Evolutionary conservation across 352 stramenopile species (phyloP).

Genomic region (Chloridella minuta): DNA sequence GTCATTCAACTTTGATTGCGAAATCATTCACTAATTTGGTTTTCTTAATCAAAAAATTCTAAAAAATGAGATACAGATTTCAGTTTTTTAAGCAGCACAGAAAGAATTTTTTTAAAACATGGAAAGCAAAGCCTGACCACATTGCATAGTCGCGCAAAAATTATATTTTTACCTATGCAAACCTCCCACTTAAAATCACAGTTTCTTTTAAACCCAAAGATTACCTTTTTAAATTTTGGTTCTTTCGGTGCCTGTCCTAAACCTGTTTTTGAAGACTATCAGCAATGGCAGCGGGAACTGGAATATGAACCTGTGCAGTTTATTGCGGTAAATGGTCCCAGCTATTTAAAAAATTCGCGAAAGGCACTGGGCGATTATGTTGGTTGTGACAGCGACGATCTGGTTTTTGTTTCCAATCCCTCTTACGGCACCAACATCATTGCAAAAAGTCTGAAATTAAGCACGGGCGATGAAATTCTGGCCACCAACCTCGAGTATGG

Average conservation of each 20-base stretch:
- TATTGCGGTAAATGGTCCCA: background rate
- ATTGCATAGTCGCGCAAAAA: too few species aligned
- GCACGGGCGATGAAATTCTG: background rate
- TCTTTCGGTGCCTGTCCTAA: background rate
- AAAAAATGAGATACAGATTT: too few species aligned
- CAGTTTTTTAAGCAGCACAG: too few species aligned
- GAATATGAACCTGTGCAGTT: background rate
- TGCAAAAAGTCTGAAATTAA: background rate
- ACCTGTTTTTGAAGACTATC: slow-evolving; percentile 1
- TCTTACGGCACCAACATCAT: background rate
- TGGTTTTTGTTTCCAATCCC: background rate
- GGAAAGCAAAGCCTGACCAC: too few species aligned
- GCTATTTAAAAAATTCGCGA: background rate
- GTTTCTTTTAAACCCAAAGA: background rate
- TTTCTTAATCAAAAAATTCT: too few species aligned
- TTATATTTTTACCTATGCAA: too few species aligned
- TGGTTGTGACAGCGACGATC: background rate
- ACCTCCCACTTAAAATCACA: background rate
- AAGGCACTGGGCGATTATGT: background rate
- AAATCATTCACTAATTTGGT: too few species aligned
- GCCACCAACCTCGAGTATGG: background rate
- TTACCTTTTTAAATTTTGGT: slow-evolving; percentile 5
- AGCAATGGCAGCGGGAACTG: background rate
- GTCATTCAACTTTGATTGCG: too few species aligned
- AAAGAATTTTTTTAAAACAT: too few species aligned